Base-by-base conservation (phyloP, 352 stramenopile species). In the Phytophthora uliginosa region DNA sequence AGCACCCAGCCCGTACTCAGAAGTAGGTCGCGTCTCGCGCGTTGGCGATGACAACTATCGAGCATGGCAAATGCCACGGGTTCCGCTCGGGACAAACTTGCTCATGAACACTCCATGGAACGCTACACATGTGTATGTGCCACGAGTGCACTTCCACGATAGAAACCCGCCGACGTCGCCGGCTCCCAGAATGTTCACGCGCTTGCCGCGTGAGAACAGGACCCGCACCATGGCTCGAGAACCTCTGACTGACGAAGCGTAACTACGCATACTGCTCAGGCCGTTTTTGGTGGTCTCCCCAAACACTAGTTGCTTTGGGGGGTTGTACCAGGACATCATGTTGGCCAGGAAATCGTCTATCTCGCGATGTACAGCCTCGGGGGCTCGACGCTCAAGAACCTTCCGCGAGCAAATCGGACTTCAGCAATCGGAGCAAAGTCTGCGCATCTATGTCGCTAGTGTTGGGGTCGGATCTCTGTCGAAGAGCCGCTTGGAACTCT, bases 81-180 rank as follows among this genome's bases (percentile, higher is more conserved):
- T n/a, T n/a, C n/a, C n/a, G n/a, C n/a, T n/a, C n/a, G n/a, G n/a
- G n/a, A n/a, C n/a, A n/a, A n/a, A n/a, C n/a, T n/a, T n/a, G n/a
- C n/a, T n/a, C n/a, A n/a, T n/a, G n/a, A n/a, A n/a, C n/a, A n/a
- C n/a, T n/a, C n/a, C n/a, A n/a, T n/a, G n/a, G n/a, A n/a, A n/a
- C n/a, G n/a, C n/a, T n/a, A n/a, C n/a, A n/a, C n/a, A n/a, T n/a
- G 59, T 58, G 45, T 56, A 72, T 7, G 62, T 79, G 0, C 63
- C 63, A 2, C 22, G 12, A 6, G 63, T 75, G 65, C n/a, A n/a
- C n/a, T n/a, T n/a, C n/a, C n/a, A n/a, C n/a, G n/a, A n/a, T n/a
- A n/a, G n/a, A n/a, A n/a, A n/a, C n/a, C n/a, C n/a, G n/a, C n/a
- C n/a, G n/a, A n/a, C n/a, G n/a, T n/a, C n/a, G n/a, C n/a, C n/a